A percentile compares a stretch with the other conserved stretches of the same genome.
These are phyloP conservation scores for Solanum sparsipilum DNA, from an alignment of 257 asterid species.

Conservation along the genomic window DNA sequence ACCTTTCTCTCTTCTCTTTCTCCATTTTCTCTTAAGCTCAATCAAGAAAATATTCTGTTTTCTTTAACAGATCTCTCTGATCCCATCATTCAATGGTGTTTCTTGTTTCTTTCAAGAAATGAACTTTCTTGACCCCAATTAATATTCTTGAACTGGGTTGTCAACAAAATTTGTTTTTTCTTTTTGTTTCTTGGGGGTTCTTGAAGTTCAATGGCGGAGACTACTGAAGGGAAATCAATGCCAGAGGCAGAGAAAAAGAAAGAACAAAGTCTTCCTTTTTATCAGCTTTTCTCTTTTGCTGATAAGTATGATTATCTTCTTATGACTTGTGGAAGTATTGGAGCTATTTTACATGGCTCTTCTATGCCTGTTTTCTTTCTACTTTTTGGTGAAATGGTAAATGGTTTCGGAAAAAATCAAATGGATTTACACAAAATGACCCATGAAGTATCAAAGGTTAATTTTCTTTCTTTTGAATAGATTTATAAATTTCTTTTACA, in stretches of 20 bases:
- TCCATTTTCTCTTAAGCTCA: not conserved
- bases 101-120: not conserved
- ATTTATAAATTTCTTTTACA: not conserved
- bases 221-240: constrained; percentile 24
- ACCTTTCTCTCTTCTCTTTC: not conserved
- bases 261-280: constrained; percentile 38
- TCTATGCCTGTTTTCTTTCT: constrained; percentile 98
- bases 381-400: constrained; percentile 88
- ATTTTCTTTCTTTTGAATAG: not conserved
- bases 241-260: constrained; percentile 40
- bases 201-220: constrained; percentile 25
- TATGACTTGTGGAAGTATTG: constrained; percentile 37
- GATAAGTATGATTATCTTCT: constrained; percentile 25
- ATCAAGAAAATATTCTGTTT: not conserved
- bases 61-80: not conserved
- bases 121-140: not conserved
- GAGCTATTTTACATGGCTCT: constrained; percentile 89
- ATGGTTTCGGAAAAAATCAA: constrained; percentile 93
- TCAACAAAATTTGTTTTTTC: not conserved
- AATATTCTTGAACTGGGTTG: not conserved
- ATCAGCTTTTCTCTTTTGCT: constrained; percentile 34
- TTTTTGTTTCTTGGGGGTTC: no score
- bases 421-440: constrained; percentile 71
- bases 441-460: constrained; percentile 63
- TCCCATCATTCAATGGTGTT: not conserved